A percentile compares a stretch with the other conserved stretches of the same genome.
These are phyloP conservation scores for Fistulina hepatica DNA, from an alignment of 1,284 basidiomycete genomes.

Conservation along the genomic window DNA sequence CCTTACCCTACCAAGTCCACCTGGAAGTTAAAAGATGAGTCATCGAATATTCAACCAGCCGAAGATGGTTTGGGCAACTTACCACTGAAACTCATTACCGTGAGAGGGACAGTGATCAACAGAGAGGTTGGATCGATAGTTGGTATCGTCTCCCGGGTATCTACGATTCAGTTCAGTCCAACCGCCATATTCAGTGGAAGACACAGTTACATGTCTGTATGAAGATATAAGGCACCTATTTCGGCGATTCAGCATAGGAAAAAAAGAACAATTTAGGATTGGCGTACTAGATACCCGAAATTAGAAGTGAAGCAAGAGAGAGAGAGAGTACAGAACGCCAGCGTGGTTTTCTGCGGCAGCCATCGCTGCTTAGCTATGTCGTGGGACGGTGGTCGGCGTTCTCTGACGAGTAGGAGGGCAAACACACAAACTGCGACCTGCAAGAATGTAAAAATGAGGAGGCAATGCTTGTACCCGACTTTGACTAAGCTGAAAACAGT, in stretches of 20 bases:
- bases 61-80: neutral
- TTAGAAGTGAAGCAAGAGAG: slow-evolving; percentile 2
- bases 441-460: slow-evolving; percentile 6
- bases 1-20: slow-evolving; percentile 1
- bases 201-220: too few relatives aligned
- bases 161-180: too few relatives aligned
- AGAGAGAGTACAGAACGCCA: slow-evolving; percentile 2
- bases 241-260: neutral
- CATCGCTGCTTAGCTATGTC: slow-evolving; percentile 1
- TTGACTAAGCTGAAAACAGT: neutral
- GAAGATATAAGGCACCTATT: too few relatives aligned
- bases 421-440: slow-evolving; percentile 1
- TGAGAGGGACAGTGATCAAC: slow-evolving; percentile 1
- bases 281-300: slow-evolving; percentile 5
- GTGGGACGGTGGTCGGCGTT: slow-evolving; percentile 1
- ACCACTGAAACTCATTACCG: slow-evolving; percentile 5
- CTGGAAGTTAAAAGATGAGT: neutral
- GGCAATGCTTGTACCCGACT: slow-evolving; percentile 3
- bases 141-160: slow-evolving; percentile 4
- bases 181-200: too few relatives aligned
- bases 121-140: slow-evolving; percentile 3
- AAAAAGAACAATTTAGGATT: neutral
- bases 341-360: slow-evolving; percentile 3
- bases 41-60: neutral
- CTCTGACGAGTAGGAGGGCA: slow-evolving; percentile 2